A percentile compares a stretch with the other conserved stretches of the same genome.
phyloP scores from a whole-genome alignment of 2,329 filamentous ascomycete species.

The Alternaria triticina region DNA sequence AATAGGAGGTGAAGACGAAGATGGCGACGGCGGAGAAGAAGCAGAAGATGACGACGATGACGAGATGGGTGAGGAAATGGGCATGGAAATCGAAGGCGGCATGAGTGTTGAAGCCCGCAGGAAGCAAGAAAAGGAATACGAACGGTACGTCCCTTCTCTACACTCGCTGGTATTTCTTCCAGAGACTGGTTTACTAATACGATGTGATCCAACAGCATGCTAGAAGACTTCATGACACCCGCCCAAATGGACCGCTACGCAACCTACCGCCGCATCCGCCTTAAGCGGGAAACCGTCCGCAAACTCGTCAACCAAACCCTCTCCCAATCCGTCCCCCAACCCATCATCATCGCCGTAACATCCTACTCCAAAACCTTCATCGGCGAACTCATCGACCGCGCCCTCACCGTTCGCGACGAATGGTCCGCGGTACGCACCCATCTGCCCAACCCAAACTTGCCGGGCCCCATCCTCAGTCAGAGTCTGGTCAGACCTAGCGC shows the following conservation, averaged over 20 bases:
- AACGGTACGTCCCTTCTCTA: slow-evolving; percentile 47
- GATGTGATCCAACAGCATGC: slow-evolving; percentile 50
- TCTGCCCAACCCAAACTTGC: slow-evolving; percentile 40
- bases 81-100: slow-evolving; percentile 56
- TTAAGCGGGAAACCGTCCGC: slow-evolving; percentile 72
- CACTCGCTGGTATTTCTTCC: neutral
- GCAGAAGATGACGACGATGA: slow-evolving; percentile 65
- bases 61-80: slow-evolving; percentile 52
- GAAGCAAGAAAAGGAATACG: slow-evolving; percentile 71
- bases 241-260: slow-evolving; percentile 74
- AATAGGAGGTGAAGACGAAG: slow-evolving; percentile 57
- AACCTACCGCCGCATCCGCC: slow-evolving; percentile 71
- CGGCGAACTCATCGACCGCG: slow-evolving; percentile 75
- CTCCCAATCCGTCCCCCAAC: slow-evolving; percentile 76
- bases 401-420: slow-evolving; percentile 73
- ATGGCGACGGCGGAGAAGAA: slow-evolving; percentile 62
- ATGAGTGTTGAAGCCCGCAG: slow-evolving; percentile 63
- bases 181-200: neutral
- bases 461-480: slow-evolving; percentile 29
- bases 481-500: slow-evolving; percentile 38
- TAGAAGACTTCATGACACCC: slow-evolving; percentile 69
- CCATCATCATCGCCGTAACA: slow-evolving; percentile 76
- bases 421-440: slow-evolving; percentile 63
- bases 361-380: slow-evolving; percentile 79
- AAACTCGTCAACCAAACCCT: slow-evolving; percentile 81